A percentile compares a stretch with the other conserved stretches of the same genome.
These are phyloP conservation scores for Bruguiera hainesii DNA, from an alignment of 441 rosid species.

Conservation along the genomic window DNA sequence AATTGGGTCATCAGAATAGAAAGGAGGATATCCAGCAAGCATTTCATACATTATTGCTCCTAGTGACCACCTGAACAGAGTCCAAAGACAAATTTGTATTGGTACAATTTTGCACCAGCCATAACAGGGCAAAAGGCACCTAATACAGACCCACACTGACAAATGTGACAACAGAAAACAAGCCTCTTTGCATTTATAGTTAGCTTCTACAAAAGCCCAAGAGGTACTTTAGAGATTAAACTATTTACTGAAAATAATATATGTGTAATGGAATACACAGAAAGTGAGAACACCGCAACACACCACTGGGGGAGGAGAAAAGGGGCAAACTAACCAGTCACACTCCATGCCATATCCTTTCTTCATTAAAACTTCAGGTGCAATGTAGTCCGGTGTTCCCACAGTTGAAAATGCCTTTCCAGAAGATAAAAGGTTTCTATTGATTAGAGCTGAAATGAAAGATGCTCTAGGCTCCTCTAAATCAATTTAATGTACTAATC, in stretches of 20 bases:
- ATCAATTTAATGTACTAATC: background rate
- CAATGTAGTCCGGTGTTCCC: slow-evolving; percentile 98
- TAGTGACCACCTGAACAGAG: slow-evolving; percentile 83
- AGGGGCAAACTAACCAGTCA: slow-evolving; percentile 69
- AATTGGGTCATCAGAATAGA: slow-evolving; percentile 92
- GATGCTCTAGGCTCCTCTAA: background rate
- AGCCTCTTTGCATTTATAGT: slow-evolving; percentile 6
- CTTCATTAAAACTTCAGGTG: slow-evolving; percentile 97
- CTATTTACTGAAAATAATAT: slow-evolving; percentile 6
- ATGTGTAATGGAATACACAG: background rate
- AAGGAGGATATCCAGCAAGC: slow-evolving; percentile 98
- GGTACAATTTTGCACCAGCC: too few species aligned
- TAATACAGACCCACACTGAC: background rate
- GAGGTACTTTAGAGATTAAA: slow-evolving; percentile 11
- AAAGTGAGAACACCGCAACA: background rate
- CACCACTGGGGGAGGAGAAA: slow-evolving; percentile 6
- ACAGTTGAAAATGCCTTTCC: slow-evolving; percentile 94
- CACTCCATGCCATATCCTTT: slow-evolving; percentile 99
- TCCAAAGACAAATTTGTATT: background rate
- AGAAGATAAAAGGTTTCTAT: slow-evolving; percentile 16
- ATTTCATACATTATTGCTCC: slow-evolving; percentile 98
- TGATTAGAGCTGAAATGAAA: background rate
- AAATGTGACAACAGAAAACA: slow-evolving; percentile 1
- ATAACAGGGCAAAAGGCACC: too few species aligned
- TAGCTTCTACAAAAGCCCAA: slow-evolving; percentile 15